Evolutionary conservation across 306 rosid genomes (phyloP).

Genomic region (Vigna hirtella): DNA sequence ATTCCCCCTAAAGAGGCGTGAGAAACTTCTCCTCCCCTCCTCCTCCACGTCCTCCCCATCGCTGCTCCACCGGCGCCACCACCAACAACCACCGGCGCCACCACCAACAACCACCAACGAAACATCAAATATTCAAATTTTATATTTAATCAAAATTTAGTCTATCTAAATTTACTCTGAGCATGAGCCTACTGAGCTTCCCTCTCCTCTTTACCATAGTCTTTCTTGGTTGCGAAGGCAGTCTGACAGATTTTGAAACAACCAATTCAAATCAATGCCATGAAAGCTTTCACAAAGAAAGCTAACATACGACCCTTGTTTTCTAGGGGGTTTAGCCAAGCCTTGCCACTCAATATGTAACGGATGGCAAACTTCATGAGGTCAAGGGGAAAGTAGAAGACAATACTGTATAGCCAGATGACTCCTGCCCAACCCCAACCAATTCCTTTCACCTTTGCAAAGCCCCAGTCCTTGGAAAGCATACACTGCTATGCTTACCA

Average conservation of each 20-base stretch:
- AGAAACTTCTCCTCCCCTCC: too few species aligned
- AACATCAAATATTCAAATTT: too few species aligned
- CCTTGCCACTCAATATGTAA: conserved; percentile 94
- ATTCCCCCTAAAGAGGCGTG: too few species aligned
- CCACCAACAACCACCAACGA: too few species aligned
- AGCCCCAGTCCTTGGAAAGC: conserved; percentile 72
- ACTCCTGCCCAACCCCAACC: conserved; percentile 99
- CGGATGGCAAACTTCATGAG: conserved; percentile 79
- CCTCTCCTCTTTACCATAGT: conserved; percentile 90
- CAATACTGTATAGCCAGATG: conserved; percentile 91
- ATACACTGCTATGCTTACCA: conserved; percentile 91
- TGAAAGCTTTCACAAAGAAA: conserved; percentile 1
- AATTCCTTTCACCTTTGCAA: conserved; percentile 80
- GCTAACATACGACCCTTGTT: conserved; percentile 62
- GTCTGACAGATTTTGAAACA: conserved; percentile 61
- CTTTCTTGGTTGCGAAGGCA: conserved; percentile 99
- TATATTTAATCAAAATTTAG: too few species aligned
- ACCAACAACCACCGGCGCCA: too few species aligned
- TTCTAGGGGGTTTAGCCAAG: conserved; percentile 87
- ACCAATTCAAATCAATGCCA: conserved; percentile 23
- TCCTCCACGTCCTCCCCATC: too few species aligned
- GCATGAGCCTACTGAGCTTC: conserved; percentile 99
- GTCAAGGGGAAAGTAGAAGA: conserved; percentile 89
- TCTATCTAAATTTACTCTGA: conserved; percentile 53
- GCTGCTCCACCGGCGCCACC: too few species aligned